Percentiles rank a stretch among this genome's conserved stretches.
phyloP scores from a whole-genome alignment of 805 yeast species.

The Wickerhamiella australiensis region DNA sequence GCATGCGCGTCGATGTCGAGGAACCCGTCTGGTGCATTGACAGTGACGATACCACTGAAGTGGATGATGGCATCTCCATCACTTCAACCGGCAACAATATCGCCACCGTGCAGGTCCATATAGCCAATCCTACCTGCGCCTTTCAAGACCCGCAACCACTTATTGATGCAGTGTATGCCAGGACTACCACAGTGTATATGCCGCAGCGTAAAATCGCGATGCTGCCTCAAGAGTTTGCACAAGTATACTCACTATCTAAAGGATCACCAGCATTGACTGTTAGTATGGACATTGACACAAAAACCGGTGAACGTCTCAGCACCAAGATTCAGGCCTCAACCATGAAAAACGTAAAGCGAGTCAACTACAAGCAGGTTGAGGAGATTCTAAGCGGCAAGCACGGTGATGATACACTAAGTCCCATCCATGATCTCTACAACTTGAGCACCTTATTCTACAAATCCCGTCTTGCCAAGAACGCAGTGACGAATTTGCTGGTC shows the following conservation, averaged over 20 bases:
- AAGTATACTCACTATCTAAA: slow-evolving; percentile 14
- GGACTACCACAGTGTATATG: slow-evolving; percentile 57
- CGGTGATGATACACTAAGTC: neutral
- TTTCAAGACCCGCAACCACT: slow-evolving; percentile 29
- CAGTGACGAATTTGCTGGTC: neutral
- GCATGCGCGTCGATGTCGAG: slow-evolving; percentile 9
- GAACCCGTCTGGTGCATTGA: slow-evolving; percentile 64
- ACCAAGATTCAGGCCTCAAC: slow-evolving; percentile 32
- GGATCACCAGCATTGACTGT: slow-evolving; percentile 29
- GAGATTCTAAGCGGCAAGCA: slow-evolving; percentile 29
- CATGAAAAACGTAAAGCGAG: slow-evolving; percentile 37
- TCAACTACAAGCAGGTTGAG: slow-evolving; percentile 57
- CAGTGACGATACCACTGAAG: slow-evolving; percentile 65
- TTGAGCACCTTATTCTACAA: slow-evolving; percentile 27
- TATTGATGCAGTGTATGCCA: slow-evolving; percentile 45
- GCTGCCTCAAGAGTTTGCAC: slow-evolving; percentile 51
- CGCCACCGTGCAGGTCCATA: slow-evolving; percentile 46
- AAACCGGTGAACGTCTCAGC: slow-evolving; percentile 18
- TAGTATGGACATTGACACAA: slow-evolving; percentile 29
- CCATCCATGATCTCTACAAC: slow-evolving; percentile 14
- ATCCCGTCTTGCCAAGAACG: slow-evolving; percentile 24
- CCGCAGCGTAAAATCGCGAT: slow-evolving; percentile 56
- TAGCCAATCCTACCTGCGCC: slow-evolving; percentile 79
- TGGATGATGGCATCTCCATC: slow-evolving; percentile 85
- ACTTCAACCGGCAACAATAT: slow-evolving; percentile 16